Conservation (phyloP, 371 early-diverging fungal genomes). For the Saksenaea oblongispora region DNA sequence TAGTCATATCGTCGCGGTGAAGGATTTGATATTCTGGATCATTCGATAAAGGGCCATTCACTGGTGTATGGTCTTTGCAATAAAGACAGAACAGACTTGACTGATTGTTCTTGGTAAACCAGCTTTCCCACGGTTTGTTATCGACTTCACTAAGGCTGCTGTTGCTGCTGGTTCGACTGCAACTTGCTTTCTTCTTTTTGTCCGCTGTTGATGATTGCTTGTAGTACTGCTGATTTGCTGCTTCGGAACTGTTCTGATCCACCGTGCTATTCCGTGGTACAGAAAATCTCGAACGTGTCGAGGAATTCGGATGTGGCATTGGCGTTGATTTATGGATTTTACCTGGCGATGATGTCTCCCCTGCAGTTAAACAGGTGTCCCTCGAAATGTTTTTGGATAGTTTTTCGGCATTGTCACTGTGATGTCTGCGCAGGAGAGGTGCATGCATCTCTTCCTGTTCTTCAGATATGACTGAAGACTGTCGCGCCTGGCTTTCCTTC, state of each 20-base stretch:
- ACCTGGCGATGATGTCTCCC: not conserved
- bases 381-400: not conserved
- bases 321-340: not conserved
- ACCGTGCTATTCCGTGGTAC: not conserved
- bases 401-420: not conserved
- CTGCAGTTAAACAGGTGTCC: not conserved
- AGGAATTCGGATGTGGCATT: constrained; percentile 8
- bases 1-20: not conserved
- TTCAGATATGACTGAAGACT: not conserved
- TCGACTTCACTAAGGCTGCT: not conserved
- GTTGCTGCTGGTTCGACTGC: not conserved
- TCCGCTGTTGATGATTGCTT: not conserved
- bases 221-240: constrained; percentile 7
- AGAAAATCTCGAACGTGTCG: constrained; percentile 11
- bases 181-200: not conserved
- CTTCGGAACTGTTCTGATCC: constrained; percentile 1
- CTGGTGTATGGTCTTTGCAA: not conserved
- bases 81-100: not conserved
- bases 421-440: constrained; percentile 20
- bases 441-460: constrained; percentile 21
- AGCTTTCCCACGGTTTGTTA: not conserved
- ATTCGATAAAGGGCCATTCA: not conserved
- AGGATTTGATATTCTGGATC: not conserved
- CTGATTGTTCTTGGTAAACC: not conserved
- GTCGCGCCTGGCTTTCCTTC: constrained; percentile 3